Base-by-base conservation (phyloP, 2,329 filamentous ascomycete species). In the Daldinia sp. region DNA sequence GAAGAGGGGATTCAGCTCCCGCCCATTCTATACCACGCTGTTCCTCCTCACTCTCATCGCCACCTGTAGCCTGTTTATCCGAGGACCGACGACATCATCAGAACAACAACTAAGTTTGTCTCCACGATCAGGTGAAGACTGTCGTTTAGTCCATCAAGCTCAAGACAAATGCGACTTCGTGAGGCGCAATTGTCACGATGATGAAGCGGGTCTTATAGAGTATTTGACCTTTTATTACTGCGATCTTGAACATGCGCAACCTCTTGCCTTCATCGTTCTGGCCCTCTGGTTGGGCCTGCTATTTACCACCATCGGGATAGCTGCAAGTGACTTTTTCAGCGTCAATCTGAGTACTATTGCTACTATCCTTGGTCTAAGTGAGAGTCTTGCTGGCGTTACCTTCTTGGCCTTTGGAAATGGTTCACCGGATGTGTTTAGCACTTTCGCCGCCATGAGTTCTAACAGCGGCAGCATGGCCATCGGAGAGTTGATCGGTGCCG, bases 271-370 rank as follows among this genome's bases (percentile, higher is more conserved):
- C 76, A 78, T 84, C 23, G 83, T 97, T 46, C 84, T 99, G 51
- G 87, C 93, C 15, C 74, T 90, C 67, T 99, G 96, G 96, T 87
- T 98, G 6, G 92, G 89, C 41, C 83, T 98, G 61, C 88, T 99
- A 6, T 99, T 99, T 81, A 95, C 92, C 74, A 98, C 96, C 13
- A 98, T 99, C 72, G 96, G 96, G 67, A 98, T 99, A 71, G 96
- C 96, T 13, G 96, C 96, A 23, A 98, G 94, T 81, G 96, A 99
- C 82, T 99, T 99, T 84, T 96, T 99, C 82, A 98, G 94, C 81
- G 89, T 98, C 82, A 97, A 99, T 77, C 86, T 99, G 37, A 96
- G 93, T 80, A 98, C 96, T 12, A 96, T 99, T 74, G 91, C 96
- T 23, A 91, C 87, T 63, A 89, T 98, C 59, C 85, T 98, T 30